Conservation (phyloP, 2,329 filamentous ascomycete genomes). For the Allantophomopsis lycopodina region DNA sequence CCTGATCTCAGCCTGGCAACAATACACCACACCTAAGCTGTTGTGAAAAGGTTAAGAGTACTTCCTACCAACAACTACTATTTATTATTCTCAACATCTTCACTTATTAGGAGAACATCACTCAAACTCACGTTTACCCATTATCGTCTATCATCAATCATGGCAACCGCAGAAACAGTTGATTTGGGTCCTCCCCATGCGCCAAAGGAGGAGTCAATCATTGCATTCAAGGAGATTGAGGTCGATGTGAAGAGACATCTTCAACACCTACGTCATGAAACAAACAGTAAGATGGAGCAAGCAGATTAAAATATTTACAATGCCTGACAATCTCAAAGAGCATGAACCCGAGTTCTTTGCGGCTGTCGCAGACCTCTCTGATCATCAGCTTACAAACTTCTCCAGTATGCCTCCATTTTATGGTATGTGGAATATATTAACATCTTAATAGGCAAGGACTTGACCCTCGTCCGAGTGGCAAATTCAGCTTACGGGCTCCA, state of each 20-base stretch:
- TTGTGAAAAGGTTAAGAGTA: too few relatives aligned
- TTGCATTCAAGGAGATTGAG: slow-evolving; percentile 32
- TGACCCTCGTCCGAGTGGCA: slow-evolving; percentile 29
- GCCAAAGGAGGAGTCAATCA: slow-evolving; percentile 35
- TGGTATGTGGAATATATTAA: background rate
- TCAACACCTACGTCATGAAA: slow-evolving; percentile 31
- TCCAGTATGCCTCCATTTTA: slow-evolving; percentile 12
- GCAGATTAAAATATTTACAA: slow-evolving; percentile 1
- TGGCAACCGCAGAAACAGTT: slow-evolving; percentile 28
- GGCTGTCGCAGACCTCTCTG: slow-evolving; percentile 21
- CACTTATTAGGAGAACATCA: too few relatives aligned
- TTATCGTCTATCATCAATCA: background rate
- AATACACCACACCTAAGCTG: too few relatives aligned
- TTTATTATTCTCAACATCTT: too few relatives aligned
- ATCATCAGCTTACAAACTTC: slow-evolving; percentile 16
- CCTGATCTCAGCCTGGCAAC: too few relatives aligned
- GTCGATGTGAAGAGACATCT: slow-evolving; percentile 36
- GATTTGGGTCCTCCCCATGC: slow-evolving; percentile 27
- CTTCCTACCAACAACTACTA: too few relatives aligned
- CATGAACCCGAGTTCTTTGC: slow-evolving; percentile 34
- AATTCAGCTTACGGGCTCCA: slow-evolving; percentile 31
- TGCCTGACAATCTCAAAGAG: background rate
- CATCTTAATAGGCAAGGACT: slow-evolving; percentile 23
- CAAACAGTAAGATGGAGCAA: slow-evolving; percentile 21
- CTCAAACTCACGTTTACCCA: too few relatives aligned